Evolutionary conservation across 495 filamentous ascomycete species (phyloP).

Genomic region (Cudoniella acicularis): DNA sequence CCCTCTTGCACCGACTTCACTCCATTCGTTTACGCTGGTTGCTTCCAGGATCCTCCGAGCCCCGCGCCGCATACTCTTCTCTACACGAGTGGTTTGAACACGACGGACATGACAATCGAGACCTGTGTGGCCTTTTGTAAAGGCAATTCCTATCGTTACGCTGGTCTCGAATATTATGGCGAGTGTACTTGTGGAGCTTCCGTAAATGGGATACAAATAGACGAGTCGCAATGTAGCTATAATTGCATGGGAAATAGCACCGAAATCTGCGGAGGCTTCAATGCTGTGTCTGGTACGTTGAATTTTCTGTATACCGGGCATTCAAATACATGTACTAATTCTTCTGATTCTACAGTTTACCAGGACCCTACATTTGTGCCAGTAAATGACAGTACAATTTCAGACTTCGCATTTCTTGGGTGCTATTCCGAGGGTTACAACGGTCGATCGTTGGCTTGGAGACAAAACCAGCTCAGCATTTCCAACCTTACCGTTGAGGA

Average conservation of each 20-base stretch:
- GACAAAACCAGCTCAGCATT: constrained; percentile 34
- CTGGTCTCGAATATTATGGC: constrained; percentile 52
- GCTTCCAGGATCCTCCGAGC: constrained; percentile 37
- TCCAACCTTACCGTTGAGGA: constrained; percentile 26
- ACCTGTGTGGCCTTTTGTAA: constrained; percentile 50
- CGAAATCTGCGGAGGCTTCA: constrained; percentile 45
- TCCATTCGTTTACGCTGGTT: constrained; percentile 49
- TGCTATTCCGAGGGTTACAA: constrained; percentile 52
- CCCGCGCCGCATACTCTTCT: constrained; percentile 34
- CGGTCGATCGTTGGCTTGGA: constrained; percentile 48
- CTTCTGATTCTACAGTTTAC: constrained; percentile 28
- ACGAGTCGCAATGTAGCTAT: constrained; percentile 38
- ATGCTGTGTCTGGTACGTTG: constrained; percentile 31
- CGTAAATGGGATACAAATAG: constrained; percentile 30
- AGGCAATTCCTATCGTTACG: constrained; percentile 50
- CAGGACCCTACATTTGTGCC: constrained; percentile 50
- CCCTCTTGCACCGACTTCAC: constrained; percentile 37
- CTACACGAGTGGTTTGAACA: constrained; percentile 32
- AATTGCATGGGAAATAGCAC: constrained; percentile 43
- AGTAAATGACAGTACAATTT: constrained; percentile 31
- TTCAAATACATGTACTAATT: neutral
- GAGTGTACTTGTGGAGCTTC: constrained; percentile 51
- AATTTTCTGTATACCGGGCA: neutral
- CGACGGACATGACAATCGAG: constrained; percentile 47
- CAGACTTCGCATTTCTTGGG: constrained; percentile 47